Conservation (phyloP, 768 basidiomycete genomes). For the Pseudohyphozyma bogoriensis region DNA sequence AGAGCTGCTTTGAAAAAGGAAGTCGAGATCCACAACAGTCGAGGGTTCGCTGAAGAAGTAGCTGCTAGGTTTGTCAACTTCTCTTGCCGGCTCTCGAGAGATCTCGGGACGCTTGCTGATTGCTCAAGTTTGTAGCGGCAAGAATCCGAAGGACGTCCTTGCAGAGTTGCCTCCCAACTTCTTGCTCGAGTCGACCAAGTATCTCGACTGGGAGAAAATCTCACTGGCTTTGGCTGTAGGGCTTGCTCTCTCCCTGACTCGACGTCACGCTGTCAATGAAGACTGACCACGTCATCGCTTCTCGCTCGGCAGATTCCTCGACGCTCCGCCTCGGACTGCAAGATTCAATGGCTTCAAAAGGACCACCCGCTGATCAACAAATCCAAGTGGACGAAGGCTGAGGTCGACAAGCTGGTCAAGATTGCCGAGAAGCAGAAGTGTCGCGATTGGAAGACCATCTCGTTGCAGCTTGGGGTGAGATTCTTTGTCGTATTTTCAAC, state of each 20-base stretch:
- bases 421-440: background rate
- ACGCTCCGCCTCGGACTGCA: constrained; percentile 12
- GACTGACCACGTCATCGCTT: no score
- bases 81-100: background rate
- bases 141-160: background rate
- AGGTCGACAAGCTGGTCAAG: constrained; percentile 1
- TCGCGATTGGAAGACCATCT: constrained; percentile 15
- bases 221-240: background rate
- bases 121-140: background rate
- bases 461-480: constrained; percentile 13
- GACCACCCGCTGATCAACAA: constrained; percentile 17
- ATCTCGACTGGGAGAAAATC: constrained; percentile 18
- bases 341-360: constrained; percentile 22
- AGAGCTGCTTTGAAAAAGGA: constrained; percentile 12
- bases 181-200: constrained; percentile 7
- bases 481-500: no score
- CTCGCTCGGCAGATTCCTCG: constrained; percentile 11
- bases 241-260: background rate
- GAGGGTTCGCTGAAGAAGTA: constrained; percentile 1
- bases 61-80: background rate
- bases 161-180: background rate
- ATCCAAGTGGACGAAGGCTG: constrained; percentile 9
- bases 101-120: no score
- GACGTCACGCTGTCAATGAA: no score
- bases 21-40: constrained; percentile 19